Evolutionary conservation across 2,329 filamentous ascomycete genomes (phyloP).

Genomic region (Sarocladiaceae sp.): DNA sequence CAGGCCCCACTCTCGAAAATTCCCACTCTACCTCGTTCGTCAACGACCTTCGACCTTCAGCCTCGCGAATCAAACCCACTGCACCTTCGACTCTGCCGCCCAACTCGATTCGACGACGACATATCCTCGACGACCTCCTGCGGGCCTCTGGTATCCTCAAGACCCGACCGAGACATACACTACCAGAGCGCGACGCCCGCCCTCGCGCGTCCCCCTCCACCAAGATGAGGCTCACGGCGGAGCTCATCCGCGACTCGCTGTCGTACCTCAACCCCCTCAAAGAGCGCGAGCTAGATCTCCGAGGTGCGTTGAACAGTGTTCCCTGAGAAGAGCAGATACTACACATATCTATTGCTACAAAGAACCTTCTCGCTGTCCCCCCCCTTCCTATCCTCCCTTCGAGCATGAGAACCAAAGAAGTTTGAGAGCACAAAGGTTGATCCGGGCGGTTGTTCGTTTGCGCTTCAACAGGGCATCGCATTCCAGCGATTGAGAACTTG

Average conservation of each 20-base stretch:
- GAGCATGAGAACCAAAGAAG: constrained; percentile 27
- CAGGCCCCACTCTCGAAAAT: too few species aligned
- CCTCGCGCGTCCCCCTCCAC: constrained; percentile 11
- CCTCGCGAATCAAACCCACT: too few species aligned
- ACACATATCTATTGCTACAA: constrained; percentile 64
- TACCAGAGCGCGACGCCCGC: not conserved
- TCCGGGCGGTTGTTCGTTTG: constrained; percentile 52
- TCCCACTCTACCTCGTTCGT: too few species aligned
- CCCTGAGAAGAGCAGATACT: constrained; percentile 91
- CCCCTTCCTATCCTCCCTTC: constrained; percentile 14
- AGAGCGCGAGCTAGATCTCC: constrained; percentile 96
- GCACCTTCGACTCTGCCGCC: too few species aligned
- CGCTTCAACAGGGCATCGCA: constrained; percentile 81
- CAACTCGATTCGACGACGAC: too few species aligned
- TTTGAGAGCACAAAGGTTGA: constrained; percentile 63
- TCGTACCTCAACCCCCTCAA: constrained; percentile 98
- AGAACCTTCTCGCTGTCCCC: too few species aligned
- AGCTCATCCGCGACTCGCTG: constrained; percentile 88
- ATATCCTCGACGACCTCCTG: not conserved
- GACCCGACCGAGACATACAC: not conserved
- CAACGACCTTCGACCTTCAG: too few species aligned
- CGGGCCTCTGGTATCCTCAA: not conserved
- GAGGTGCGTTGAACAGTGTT: constrained; percentile 70
- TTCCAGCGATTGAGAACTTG: constrained; percentile 94
- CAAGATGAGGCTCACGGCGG: constrained; percentile 88